These are phyloP conservation scores for Diaporthe sp. DNA, from an alignment of 2,329 filamentous ascomycete species.

Conservation along the genomic window DNA sequence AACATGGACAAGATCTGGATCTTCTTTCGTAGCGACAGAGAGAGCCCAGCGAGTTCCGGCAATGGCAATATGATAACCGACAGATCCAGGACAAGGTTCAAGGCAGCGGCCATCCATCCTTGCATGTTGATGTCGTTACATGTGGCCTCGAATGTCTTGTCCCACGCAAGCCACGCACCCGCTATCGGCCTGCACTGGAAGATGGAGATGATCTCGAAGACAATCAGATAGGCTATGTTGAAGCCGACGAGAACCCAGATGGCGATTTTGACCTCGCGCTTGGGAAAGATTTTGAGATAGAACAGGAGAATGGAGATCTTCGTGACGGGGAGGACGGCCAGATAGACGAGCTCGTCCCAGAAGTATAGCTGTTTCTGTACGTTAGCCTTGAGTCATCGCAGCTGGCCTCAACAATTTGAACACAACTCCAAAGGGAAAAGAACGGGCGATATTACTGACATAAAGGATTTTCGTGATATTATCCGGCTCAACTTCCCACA, in stretches of 20 bases:
- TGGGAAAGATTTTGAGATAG: slow-evolving; percentile 53
- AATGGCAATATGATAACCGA: slow-evolving; percentile 51
- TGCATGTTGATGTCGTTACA: slow-evolving; percentile 52
- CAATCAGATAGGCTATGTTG: slow-evolving; percentile 47
- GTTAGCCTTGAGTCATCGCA: neutral
- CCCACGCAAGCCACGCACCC: slow-evolving; percentile 51
- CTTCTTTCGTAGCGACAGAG: slow-evolving; percentile 50
- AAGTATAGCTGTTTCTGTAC: slow-evolving; percentile 47
- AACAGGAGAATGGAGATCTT: slow-evolving; percentile 56
- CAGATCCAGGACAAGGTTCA: slow-evolving; percentile 51
- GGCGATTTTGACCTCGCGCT: slow-evolving; percentile 46
- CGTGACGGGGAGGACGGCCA: slow-evolving; percentile 48
- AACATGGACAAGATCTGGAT: slow-evolving; percentile 54
- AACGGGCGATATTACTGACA: slow-evolving; percentile 41
- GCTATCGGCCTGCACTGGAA: slow-evolving; percentile 51
- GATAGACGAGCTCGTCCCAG: slow-evolving; percentile 50
- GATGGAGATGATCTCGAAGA: slow-evolving; percentile 48
- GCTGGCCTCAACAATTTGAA: neutral
- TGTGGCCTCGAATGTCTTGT: slow-evolving; percentile 49
- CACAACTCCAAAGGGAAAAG: too few relatives aligned
- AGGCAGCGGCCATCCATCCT: slow-evolving; percentile 50
- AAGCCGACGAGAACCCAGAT: slow-evolving; percentile 48
- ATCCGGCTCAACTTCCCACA: slow-evolving; percentile 59
- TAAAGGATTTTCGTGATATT: slow-evolving; percentile 58
- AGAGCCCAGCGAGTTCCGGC: slow-evolving; percentile 48